Evolutionary conservation across 495 filamentous ascomycete genomes (phyloP).

Genomic region (Penicillium soppii): DNA sequence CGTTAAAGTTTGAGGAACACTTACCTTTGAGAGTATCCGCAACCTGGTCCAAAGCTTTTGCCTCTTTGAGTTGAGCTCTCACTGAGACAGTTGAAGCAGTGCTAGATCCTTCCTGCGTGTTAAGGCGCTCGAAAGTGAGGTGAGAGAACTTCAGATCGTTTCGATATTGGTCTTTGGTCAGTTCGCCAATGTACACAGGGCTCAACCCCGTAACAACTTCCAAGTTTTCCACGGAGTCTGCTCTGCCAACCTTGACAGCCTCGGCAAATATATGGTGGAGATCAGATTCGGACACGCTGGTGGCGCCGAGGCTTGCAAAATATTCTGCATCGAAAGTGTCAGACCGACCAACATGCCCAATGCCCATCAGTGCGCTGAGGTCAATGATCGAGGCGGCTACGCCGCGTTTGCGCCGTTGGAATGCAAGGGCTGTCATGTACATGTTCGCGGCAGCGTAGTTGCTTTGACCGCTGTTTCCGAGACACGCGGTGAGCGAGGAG

Average conservation of each 20-base stretch:
- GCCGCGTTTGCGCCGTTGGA: conserved; percentile 32
- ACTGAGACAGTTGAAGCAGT: too few relatives aligned
- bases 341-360: conserved; percentile 40
- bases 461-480: conserved; percentile 40
- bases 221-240: too few relatives aligned
- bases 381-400: conserved; percentile 20
- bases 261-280: neutral
- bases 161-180: too few relatives aligned
- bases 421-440: conserved; percentile 42
- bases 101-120: too few relatives aligned
- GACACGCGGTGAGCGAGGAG: conserved; percentile 22
- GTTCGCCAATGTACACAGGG: too few relatives aligned
- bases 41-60: too few relatives aligned
- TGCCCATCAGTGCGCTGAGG: conserved; percentile 29
- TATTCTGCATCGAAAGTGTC: neutral
- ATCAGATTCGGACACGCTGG: neutral
- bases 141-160: neutral
- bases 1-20: too few relatives aligned
- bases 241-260: neutral
- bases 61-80: too few relatives aligned
- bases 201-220: too few relatives aligned
- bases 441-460: conserved; percentile 54
- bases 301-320: neutral
- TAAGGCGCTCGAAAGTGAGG: too few relatives aligned
- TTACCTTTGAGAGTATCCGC: too few relatives aligned